phyloP scores from a whole-genome alignment of 2,329 filamentous ascomycete species.

The Alternaria alternata region DNA sequence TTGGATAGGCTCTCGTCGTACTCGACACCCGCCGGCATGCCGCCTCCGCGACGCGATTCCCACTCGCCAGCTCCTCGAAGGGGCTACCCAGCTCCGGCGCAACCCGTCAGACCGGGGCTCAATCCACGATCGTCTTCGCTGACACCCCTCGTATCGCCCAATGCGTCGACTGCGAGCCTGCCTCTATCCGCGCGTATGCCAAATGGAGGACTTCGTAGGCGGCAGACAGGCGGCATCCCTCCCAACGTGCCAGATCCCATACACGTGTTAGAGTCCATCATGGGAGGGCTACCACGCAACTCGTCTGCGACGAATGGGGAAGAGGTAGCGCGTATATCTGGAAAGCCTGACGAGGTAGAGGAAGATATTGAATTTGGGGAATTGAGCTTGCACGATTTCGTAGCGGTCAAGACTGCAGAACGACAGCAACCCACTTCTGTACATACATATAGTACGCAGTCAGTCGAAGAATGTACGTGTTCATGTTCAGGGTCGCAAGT shows the following conservation, averaged over 20 bases:
- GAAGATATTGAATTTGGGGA: slow-evolving; percentile 80
- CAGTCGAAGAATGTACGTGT: slow-evolving; percentile 75
- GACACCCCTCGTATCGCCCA: slow-evolving; percentile 71
- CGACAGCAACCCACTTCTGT: slow-evolving; percentile 46
- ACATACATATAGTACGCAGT: slow-evolving; percentile 65
- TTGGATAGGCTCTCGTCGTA: slow-evolving; percentile 84
- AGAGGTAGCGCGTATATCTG: slow-evolving; percentile 40
- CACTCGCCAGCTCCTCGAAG: slow-evolving; percentile 77
- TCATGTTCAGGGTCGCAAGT: slow-evolving; percentile 27
- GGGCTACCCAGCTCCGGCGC: slow-evolving; percentile 73
- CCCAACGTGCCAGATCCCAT: slow-evolving; percentile 72
- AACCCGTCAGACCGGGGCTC: slow-evolving; percentile 72
- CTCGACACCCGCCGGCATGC: slow-evolving; percentile 69
- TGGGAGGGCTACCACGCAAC: slow-evolving; percentile 56
- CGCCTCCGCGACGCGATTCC: slow-evolving; percentile 69
- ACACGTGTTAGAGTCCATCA: slow-evolving; percentile 70
- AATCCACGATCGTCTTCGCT: slow-evolving; percentile 78
- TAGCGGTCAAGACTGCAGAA: slow-evolving; percentile 48
- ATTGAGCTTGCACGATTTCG: slow-evolving; percentile 78
- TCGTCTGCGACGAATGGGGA: slow-evolving; percentile 20
- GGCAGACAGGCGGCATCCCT: slow-evolving; percentile 60
- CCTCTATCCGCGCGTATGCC: slow-evolving; percentile 69
- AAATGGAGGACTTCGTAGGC: slow-evolving; percentile 74
- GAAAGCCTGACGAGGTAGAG: slow-evolving; percentile 60
- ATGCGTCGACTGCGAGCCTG: slow-evolving; percentile 79